Base-by-base conservation (phyloP, 192 early-diverging fungal species). In the Coemansia sp. region DNA sequence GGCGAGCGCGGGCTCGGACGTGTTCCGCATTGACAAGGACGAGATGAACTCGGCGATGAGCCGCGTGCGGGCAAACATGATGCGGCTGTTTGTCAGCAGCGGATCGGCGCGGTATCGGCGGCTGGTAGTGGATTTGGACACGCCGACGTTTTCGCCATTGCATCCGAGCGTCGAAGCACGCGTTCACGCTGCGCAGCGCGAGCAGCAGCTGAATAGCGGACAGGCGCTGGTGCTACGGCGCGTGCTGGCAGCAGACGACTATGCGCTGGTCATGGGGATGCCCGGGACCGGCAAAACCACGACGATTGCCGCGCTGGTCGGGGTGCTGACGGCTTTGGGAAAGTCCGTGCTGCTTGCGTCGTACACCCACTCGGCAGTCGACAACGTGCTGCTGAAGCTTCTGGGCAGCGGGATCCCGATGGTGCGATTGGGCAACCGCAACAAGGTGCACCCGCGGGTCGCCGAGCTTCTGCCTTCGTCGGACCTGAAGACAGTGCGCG, bases 251-350 rank as follows among this genome's bases (percentile, higher is more conserved):
- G 90, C 90, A 1, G 65, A 84, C 43, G 96, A 98, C 58, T 98
- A 97, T 79, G 80, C 89, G 9, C 69, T 98, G 30, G 89, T 98
- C 40, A 74, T 96, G 24, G 96, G 96, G 12, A 97, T 97, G 95
- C 96, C 96, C 0, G 96, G 96, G 3, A 96, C 96, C 1, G 96
- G 96, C 35, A 98, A 98, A 67, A 95, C 93, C 0, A 93, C 91
- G 1, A 94, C 92, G 0, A 93, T 94, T 46, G 86, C 91, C 0
- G 73, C 86, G 24, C 83, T 95, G 16, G 89, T 95, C 18, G 71
- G 83, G 16, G 71, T 81, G 14, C 73, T 98, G 9, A 84, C 92
- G 12, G 32, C 38, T 4, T 67, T 62, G 16, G 86, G 88, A 7
- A 92, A 95, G 48, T 80, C 87, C 2, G 89, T 98, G 0, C 74